phyloP scores from a whole-genome alignment of 768 basidiomycete genomes.

The Podaxis pistillaris region DNA sequence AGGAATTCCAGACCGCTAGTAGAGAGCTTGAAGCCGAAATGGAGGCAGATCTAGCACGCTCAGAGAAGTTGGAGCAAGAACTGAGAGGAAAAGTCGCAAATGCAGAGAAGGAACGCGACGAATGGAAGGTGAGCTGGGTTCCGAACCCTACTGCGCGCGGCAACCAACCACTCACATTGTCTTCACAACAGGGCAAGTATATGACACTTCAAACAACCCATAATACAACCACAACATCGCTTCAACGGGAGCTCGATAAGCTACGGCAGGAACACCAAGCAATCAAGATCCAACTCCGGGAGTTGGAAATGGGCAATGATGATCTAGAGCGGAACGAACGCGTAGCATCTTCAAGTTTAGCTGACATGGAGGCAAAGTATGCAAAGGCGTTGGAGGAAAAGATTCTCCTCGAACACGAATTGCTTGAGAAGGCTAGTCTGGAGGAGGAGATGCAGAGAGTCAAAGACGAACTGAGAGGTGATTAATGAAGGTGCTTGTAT shows the following conservation, averaged over 20 bases:
- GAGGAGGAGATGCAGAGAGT: slow-evolving; percentile 91
- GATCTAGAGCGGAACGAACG: slow-evolving; percentile 95
- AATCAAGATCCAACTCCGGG: slow-evolving; percentile 72
- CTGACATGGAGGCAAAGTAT: slow-evolving; percentile 86
- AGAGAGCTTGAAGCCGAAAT: slow-evolving; percentile 93
- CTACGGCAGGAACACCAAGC: slow-evolving; percentile 73
- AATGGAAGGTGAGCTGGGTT: slow-evolving; percentile 78
- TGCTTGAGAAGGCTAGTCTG: slow-evolving; percentile 84
- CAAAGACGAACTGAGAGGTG: slow-evolving; percentile 92
- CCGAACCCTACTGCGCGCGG: background rate
- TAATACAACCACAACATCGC: slow-evolving; percentile 85
- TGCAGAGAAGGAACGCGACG: slow-evolving; percentile 76
- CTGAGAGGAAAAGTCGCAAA: slow-evolving; percentile 68
- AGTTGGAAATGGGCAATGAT: slow-evolving; percentile 97
- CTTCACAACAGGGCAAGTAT: slow-evolving; percentile 62
- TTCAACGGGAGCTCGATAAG: slow-evolving; percentile 89
- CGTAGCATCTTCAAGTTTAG: slow-evolving; percentile 77
- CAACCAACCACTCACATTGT: slow-evolving; percentile 13
- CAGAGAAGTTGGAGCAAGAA: slow-evolving; percentile 83
- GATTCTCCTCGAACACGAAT: slow-evolving; percentile 93
- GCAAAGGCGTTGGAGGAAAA: slow-evolving; percentile 93
- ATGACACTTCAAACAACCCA: slow-evolving; percentile 86
- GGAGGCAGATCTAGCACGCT: slow-evolving; percentile 85
- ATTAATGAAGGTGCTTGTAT: slow-evolving; percentile 19
- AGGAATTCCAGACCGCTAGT: slow-evolving; percentile 83